Evolutionary conservation across 139 green algal genomes (phyloP), one percentile per base, ranked within the genome.

Genomic region (Asterochloris erici): DNA sequence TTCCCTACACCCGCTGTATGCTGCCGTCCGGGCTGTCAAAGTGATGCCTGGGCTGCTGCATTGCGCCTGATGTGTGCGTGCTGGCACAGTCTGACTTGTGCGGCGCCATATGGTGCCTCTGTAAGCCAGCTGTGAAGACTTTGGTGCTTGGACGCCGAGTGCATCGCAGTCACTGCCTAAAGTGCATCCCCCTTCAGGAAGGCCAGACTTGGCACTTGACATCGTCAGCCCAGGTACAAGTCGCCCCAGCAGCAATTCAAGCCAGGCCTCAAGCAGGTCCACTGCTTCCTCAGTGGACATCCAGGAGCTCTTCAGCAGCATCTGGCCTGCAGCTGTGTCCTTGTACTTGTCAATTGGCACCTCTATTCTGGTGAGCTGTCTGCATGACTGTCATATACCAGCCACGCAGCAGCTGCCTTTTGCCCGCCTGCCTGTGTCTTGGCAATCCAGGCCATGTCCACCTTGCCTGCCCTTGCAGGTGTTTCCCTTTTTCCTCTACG

Each of bases 401-500:
- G 38, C 38, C 6, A 54, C 6, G 38, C 38, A 54, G 38, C 38
- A 54, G 2, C 38, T 6, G 6, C 6, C 38, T 6, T 54, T 2
- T 54, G 6, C 2, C 2, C 38, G 38, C 38, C 38, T 54, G 38
- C 38, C 38, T 54, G 38, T 54, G 38, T 54, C 38, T 54, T 54
- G 38, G 38, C 38, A 54, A 54, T 54, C 38, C 38, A 2, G 2
- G 38, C 38, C 38, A 54, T 54, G 38, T 54, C 6, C 38, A 54
- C 38, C 38, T 10, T 54, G 38, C 38, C 38, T 54, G 38, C 85
- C 86, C 81, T 28, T 54, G 38, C 38, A 54, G 38, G 38, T 95
- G 23, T 95, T 95, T 73, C 92, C 92, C 15, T 93, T 95, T 75
- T 95, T 95, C 85, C 93, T 91, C 1, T 95, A 89, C 82, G 86